Percentiles rank a stretch among this genome's conserved stretches.
Conservation (phyloP, 352 stramenopile genomes). For the Pythium aquatile region DNA sequence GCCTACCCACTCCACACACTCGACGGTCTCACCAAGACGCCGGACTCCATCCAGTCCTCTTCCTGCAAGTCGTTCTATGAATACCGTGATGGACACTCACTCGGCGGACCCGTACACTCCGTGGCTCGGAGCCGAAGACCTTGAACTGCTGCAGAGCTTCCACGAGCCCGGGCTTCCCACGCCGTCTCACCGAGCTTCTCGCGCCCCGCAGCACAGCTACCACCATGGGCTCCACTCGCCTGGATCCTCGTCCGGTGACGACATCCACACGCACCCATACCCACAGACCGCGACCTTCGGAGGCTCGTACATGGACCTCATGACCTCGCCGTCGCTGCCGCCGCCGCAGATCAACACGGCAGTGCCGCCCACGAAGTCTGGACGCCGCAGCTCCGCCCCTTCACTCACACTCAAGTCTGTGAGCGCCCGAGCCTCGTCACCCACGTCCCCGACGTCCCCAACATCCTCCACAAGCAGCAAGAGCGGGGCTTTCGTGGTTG, state of each 20-base stretch:
- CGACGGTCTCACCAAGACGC: too few relatives aligned
- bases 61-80: background rate
- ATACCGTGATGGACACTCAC: constrained; percentile 10
- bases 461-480: constrained; percentile 5
- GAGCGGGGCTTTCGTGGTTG: background rate
- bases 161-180: background rate
- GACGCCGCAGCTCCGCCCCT: background rate
- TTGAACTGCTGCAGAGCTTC: constrained; percentile 24
- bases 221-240: constrained; percentile 2
- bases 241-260: background rate
- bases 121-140: constrained; percentile 24
- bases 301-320: background rate
- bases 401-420: background rate
- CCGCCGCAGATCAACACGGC: background rate
- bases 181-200: background rate
- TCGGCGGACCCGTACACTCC: constrained; percentile 16
- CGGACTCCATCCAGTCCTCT: background rate
- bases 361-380: background rate
- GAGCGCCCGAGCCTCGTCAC: background rate
- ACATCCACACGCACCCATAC: background rate
- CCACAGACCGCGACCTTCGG: background rate
- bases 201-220: background rate
- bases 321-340: background rate
- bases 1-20: too few relatives aligned
- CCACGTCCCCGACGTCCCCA: background rate